Base-by-base conservation (phyloP, 2,329 filamentous ascomycete species). In the Colletotrichum sp. region DNA sequence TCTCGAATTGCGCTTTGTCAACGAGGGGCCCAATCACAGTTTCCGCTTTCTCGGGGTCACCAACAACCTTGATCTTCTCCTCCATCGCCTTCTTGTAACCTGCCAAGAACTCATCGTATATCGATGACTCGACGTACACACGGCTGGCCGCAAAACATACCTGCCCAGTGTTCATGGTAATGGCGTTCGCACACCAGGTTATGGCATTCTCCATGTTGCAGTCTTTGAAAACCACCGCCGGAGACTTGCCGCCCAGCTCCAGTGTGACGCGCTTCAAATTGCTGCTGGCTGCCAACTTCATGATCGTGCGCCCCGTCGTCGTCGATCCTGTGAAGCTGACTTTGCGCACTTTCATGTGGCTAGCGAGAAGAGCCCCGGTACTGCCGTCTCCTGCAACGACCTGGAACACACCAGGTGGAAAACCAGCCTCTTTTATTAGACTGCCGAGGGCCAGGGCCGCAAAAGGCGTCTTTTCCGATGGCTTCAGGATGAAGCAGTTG, bases 121-220 rank as follows among this genome's bases (percentile, higher is more conserved):
- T 89, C 43, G 83, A 81, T 63, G 87, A 84, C 3, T 93, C 93
- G 6, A 95, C 90, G 82, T 95, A 95, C 10, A 95, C 92, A 4
- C 93, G 87, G 1, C 93, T 94, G 7, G 93, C 93, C 78, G 95
- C 95, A 39, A 93, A 94, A 86, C 94, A 95, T 64, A 95, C 92
- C 83, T 95, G 94, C 21, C 94, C 93, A 0, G 92, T 92, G 79
- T 95, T 95, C 72, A 91, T 92, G 86, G 94, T 93, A 88, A 95
- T 83, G 14, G 84, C 80, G 71, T 82, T 81, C 30, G 81, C 81
- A 16, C 81, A 81, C 83, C 83, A 85, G 6, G 74, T 78, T 8
- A 82, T 92, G 13, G 93, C 93, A 78, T 88, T 89, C 36, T 93
- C 90, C 43, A 95, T 81, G 68, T 93, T 89, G 7, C 90, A 91